Evolutionary conservation across 2,329 filamentous ascomycete genomes (phyloP), one percentile per base, ranked within the genome.

Genomic region (Cladobotryum mycophilum): DNA sequence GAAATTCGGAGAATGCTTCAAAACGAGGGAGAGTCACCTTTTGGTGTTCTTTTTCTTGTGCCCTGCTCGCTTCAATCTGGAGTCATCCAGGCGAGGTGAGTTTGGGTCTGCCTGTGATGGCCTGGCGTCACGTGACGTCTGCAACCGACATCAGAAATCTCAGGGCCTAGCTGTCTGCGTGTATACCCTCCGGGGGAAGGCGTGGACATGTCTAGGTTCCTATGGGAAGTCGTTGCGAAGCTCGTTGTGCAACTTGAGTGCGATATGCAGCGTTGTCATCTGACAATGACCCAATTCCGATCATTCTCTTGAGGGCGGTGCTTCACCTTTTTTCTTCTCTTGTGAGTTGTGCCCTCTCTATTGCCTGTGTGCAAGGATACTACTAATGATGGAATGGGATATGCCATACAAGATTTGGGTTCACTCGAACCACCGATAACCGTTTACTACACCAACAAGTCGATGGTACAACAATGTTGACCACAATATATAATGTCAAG

Each of bases 1-100:
- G 88, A 93, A 93, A 93, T 92, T 93, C 88, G 88, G 89, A 93
- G 89, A 87, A 93, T 84, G 91, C 87, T 91, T 88, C 89, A 67
- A 58, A 47, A 34, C 51, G 13, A 51, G 15, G 47, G 38, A 30
- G 38, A 35, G 3, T 11, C n/a, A 5, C 9, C 25, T 8, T 30
- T 30, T 30, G 6, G 25, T 30, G 25, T 30, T n/a, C 44, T 8
- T 30, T n/a, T 11, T 47, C 51, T 49, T 55, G 64, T 68, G 65
- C 57, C 41, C 62, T 67, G 34, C 52, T 47, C 48, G 38, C 43
- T 42, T 7, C 45, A 40, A 7, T 41, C 15, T n/a, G 37, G 37
- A 18, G 37, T 40, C 50, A 12, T 44, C 41, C 42, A 37, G 47
- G 41, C 41, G 36, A 20, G 5, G 42, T 11, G 67, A 63, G 65